phyloP scores from a whole-genome alignment of 78 protist genomes.

The Planoprotostelium fungivorum region DNA sequence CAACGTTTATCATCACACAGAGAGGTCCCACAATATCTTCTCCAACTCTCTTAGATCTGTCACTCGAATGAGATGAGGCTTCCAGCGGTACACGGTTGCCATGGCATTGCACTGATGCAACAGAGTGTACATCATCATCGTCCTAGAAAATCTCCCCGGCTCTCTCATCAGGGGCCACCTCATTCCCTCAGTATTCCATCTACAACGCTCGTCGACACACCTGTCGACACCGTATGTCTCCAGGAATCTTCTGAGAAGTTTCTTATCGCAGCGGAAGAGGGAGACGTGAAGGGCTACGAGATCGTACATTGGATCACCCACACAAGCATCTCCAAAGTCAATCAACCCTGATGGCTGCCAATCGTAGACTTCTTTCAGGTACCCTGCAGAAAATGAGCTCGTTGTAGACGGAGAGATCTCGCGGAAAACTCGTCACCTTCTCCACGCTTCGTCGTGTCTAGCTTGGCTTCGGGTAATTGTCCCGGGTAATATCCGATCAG shows the following conservation, averaged over 20 bases:
- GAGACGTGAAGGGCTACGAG: constrained; percentile 44
- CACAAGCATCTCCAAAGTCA: constrained; percentile 35
- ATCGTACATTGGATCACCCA: constrained; percentile 54
- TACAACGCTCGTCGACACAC: neutral
- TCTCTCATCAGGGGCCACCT: neutral
- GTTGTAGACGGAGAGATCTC: too few relatives aligned
- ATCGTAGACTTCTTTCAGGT: neutral
- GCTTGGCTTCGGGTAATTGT: too few relatives aligned
- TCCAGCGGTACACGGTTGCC: constrained; percentile 18
- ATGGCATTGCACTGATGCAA: constrained; percentile 55
- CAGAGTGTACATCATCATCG: constrained; percentile 23
- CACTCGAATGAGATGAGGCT: neutral
- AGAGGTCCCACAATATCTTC: neutral
- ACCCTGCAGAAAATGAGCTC: too few relatives aligned
- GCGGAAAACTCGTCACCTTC: neutral
- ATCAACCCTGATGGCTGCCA: constrained; percentile 35
- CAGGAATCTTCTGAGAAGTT: constrained; percentile 13
- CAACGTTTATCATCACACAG: too few relatives aligned
- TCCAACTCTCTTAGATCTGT: neutral
- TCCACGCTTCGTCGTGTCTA: neutral
- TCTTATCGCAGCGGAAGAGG: constrained; percentile 30
- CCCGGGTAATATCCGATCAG: neutral
- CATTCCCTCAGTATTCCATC: neutral
- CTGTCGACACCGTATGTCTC: neutral
- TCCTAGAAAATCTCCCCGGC: neutral